A percentile compares a stretch with the other conserved stretches of the same genome.
These are phyloP conservation scores for Phoma sp. DNA, from an alignment of 2,329 filamentous ascomycete species.

Conservation along the genomic window DNA sequence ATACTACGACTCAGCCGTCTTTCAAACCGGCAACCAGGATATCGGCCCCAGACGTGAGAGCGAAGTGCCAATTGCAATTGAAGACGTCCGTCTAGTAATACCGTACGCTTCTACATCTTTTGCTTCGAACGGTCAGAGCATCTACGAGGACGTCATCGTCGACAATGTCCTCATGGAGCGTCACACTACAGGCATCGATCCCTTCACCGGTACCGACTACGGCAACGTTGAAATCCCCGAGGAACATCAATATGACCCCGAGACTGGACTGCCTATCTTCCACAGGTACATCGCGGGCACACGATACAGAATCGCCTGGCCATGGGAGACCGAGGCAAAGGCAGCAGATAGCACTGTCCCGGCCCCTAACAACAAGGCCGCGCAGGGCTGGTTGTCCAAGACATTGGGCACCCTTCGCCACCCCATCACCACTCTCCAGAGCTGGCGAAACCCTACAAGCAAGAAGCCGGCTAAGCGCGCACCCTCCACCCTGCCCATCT, in stretches of 20 bases:
- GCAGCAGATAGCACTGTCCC: constrained; percentile 9
- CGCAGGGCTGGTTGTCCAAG: constrained; percentile 20
- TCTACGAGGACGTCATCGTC: constrained; percentile 61
- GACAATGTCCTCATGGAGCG: constrained; percentile 41
- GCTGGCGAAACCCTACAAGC: constrained; percentile 21
- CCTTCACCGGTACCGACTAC: constrained; percentile 39
- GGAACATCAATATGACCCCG: constrained; percentile 39
- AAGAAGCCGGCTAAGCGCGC: constrained; percentile 1
- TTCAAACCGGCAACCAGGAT: constrained; percentile 25
- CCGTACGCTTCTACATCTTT: constrained; percentile 59
- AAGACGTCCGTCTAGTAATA: constrained; percentile 80
- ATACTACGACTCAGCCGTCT: constrained; percentile 52
- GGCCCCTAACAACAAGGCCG: constrained; percentile 15
- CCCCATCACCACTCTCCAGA: constrained; percentile 24
- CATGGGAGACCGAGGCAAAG: constrained; percentile 33
- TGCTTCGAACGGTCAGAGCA: constrained; percentile 66
- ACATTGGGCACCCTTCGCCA: constrained; percentile 25
- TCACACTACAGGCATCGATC: constrained; percentile 40
- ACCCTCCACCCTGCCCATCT: constrained; percentile 11
- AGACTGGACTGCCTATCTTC: constrained; percentile 38
- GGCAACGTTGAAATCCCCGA: constrained; percentile 32
- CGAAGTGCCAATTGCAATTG: constrained; percentile 67
- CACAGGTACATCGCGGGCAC: constrained; percentile 47
- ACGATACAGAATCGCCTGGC: constrained; percentile 38
- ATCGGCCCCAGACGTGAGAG: constrained; percentile 54